Base-by-base conservation (phyloP, 257 asterid genomes). In the Ilex aquifolium region DNA sequence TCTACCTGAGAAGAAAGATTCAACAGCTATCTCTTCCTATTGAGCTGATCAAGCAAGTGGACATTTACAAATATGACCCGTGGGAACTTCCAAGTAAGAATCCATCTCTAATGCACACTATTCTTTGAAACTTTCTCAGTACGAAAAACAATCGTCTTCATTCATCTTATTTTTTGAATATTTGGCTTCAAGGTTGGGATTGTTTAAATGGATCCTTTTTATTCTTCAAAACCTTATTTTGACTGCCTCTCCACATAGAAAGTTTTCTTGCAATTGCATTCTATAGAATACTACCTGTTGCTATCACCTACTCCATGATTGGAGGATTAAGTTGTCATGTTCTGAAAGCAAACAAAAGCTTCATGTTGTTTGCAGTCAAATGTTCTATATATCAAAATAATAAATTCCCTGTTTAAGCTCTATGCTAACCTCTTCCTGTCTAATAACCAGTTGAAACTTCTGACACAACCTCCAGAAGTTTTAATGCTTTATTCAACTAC, bases 1-100 rank as follows among this genome's bases (percentile, higher is more conserved):
- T 84, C 65, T 86, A 86, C 49, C 87, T 89, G 0, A 86, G 70
- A 73, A 77, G 83, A 64, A 84, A 89, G 57, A 83, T 86, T 65
- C 89, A 79, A 65, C 93, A 89, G 29, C 50, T 82, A 40, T 13
- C 81, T 21, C 89, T 89, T 54, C 82, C 94, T 0, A 81, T 84
- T 57, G 95, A 89, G 65, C 84, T 89, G 32, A 89, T 89, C 53
- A 89, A 86, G 82, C 94, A 84, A 79, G 84, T 89, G 2, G 86
- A 89, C 27, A 89, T 89, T 6, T 89, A 88, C 92, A 88, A 88
- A 66, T 84, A 80, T 12, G 95, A 89, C 71, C 95, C 96, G 31
- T 88, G 96, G 95, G 96, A 89, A 51, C 97, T 89, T 74, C 95
- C 96, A 74, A 80, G 95, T 89, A 82, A 79, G 88, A 44, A 32